Conservation (phyloP, 306 rosid species). For the Medicago lupulina region DNA sequence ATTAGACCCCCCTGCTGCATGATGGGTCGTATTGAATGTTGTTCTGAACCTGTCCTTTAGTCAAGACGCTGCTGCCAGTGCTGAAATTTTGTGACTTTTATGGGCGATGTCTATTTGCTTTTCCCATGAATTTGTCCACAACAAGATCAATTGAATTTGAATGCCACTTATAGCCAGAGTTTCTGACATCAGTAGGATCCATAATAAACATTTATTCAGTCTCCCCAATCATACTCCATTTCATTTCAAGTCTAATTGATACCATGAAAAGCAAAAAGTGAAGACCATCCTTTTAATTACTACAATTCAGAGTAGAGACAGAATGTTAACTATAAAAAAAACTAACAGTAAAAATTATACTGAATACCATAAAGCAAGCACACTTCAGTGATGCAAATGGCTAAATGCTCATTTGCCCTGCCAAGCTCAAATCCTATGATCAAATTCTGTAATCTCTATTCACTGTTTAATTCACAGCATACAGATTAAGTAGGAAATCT, state of each 20-base stretch:
- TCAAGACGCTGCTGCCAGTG: neutral
- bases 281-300: neutral
- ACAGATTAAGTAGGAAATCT: neutral
- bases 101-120: neutral
- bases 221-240: neutral
- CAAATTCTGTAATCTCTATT: slow-evolving; percentile 24
- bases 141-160: neutral
- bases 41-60: neutral
- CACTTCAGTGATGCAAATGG: neutral
- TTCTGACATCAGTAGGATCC: neutral
- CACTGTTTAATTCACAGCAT: slow-evolving; percentile 36
- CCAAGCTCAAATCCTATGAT: slow-evolving; percentile 18
- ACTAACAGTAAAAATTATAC: neutral
- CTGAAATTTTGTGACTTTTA: neutral
- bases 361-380: slow-evolving; percentile 9
- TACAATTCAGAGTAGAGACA: neutral
- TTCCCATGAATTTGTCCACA: neutral
- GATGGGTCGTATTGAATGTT: neutral
- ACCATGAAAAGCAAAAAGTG: neutral
- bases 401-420: slow-evolving; percentile 10
- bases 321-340: slow-evolving; percentile 1
- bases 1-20: neutral
- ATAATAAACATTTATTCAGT: neutral
- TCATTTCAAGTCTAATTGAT: neutral
- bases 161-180: no score